Percentiles rank a stretch among this genome's conserved stretches.
Evolutionary conservation across 305 asterid species (phyloP).

Genomic region (Rubia occidens): DNA sequence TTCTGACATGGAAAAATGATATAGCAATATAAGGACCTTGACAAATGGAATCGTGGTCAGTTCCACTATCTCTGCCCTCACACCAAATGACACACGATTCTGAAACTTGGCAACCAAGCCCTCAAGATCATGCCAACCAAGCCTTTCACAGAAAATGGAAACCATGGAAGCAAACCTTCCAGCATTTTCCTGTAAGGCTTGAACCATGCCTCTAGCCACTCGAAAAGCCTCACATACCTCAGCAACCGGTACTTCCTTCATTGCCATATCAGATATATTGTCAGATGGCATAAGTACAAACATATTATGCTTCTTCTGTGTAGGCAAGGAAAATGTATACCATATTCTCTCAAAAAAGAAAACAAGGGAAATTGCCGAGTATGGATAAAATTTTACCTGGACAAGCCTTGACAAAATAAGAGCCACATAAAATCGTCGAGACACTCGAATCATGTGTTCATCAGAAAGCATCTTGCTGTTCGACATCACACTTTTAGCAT

Average conservation of each 20-base stretch:
- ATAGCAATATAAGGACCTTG: conserved; percentile 46
- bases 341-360: neutral
- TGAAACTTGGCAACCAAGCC: conserved; percentile 87
- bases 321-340: neutral
- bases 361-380: neutral
- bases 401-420: conserved; percentile 88
- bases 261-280: conserved; percentile 24
- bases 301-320: neutral
- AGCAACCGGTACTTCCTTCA: conserved; percentile 71
- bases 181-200: conserved; percentile 96
- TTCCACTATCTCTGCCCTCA: conserved; percentile 95
- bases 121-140: conserved; percentile 98
- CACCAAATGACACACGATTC: conserved; percentile 96
- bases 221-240: conserved; percentile 84
- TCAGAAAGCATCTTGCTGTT: conserved; percentile 49
- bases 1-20: conserved; percentile 10
- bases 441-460: conserved; percentile 80
- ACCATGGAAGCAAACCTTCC: conserved; percentile 99
- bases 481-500: conserved; percentile 32
- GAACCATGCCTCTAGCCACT: conserved; percentile 99
- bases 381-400: conserved; percentile 45
- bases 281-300: conserved; percentile 8
- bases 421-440: conserved; percentile 85
- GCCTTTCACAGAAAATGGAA: conserved; percentile 97
- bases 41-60: conserved; percentile 90